Conservation (phyloP, 441 rosid species). For the Adansonia gregorii region DNA sequence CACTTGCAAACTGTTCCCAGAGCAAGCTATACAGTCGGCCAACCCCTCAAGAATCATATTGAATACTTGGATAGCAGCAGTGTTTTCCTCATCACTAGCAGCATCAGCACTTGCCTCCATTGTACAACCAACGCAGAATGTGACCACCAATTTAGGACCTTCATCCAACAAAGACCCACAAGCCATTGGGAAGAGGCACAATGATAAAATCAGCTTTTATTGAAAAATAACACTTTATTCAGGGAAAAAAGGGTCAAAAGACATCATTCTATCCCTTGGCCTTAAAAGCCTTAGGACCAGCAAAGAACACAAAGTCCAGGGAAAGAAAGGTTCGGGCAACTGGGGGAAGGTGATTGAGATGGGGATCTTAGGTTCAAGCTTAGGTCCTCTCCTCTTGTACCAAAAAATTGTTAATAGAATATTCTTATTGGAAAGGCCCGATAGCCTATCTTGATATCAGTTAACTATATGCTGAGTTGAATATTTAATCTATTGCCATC, state of each 20-base stretch:
- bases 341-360: neutral
- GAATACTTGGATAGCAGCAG: conserved; percentile 38
- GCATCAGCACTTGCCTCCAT: conserved; percentile 38
- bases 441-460: neutral
- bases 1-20: conserved; percentile 52
- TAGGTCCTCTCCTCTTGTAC: conserved; percentile 6
- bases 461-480: neutral
- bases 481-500: neutral
- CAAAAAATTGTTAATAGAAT: conserved; percentile 3
- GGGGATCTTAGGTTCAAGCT: neutral
- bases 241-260: neutral
- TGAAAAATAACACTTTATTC: neutral
- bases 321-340: neutral
- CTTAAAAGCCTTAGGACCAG: neutral
- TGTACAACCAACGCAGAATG: conserved; percentile 54
- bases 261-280: neutral
- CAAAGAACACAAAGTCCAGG: neutral
- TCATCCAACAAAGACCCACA: conserved; percentile 31
- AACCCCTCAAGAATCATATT: conserved; percentile 62
- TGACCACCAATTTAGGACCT: conserved; percentile 72
- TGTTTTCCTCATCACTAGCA: conserved; percentile 39
- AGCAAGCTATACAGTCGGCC: conserved; percentile 68
- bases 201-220: conserved; percentile 13
- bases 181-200: conserved; percentile 21
- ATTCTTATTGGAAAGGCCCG: neutral